Evolutionary conservation across 1,284 basidiomycete genomes (phyloP).

Genomic region (Chalciporus sp.): DNA sequence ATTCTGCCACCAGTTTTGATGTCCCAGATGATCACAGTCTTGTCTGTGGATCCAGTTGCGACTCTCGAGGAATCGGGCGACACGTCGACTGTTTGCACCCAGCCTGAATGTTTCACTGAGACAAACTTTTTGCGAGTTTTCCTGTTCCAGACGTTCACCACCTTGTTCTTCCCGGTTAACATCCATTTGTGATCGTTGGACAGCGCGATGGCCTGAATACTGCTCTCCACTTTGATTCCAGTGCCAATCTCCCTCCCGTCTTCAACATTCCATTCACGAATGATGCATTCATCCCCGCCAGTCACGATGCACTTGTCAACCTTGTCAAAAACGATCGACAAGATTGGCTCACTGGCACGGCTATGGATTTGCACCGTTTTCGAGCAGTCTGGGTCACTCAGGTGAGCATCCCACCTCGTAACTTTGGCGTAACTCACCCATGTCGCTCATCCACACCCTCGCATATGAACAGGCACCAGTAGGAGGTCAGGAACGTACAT

Average conservation of each 20-base stretch:
- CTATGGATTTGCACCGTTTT: too few species aligned
- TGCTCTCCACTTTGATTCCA: not conserved
- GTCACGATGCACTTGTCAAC: not conserved
- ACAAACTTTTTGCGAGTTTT: not conserved
- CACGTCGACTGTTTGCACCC: not conserved
- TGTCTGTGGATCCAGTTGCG: not conserved
- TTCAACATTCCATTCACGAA: constrained; percentile 6
- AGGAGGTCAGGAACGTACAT: too few species aligned
- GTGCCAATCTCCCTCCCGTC: not conserved
- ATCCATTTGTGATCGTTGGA: constrained; percentile 13
- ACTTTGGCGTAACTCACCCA: too few species aligned
- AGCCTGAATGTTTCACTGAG: not conserved
- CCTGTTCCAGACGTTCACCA: constrained; percentile 2
- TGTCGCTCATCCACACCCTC: too few species aligned
- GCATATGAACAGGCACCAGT: too few species aligned
- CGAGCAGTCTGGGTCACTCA: too few species aligned
- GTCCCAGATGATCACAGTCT: not conserved
- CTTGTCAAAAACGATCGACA: too few species aligned
- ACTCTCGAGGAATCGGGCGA: not conserved
- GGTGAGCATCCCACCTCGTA: too few species aligned
- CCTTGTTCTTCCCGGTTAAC: not conserved
- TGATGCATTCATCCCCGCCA: not conserved
- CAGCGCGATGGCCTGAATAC: not conserved
- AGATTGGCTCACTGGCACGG: too few species aligned
- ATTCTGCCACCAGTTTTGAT: not conserved